phyloP scores from a whole-genome alignment of 1,139 yeast genomes.

The Protomyces lactucae-debilis region DNA sequence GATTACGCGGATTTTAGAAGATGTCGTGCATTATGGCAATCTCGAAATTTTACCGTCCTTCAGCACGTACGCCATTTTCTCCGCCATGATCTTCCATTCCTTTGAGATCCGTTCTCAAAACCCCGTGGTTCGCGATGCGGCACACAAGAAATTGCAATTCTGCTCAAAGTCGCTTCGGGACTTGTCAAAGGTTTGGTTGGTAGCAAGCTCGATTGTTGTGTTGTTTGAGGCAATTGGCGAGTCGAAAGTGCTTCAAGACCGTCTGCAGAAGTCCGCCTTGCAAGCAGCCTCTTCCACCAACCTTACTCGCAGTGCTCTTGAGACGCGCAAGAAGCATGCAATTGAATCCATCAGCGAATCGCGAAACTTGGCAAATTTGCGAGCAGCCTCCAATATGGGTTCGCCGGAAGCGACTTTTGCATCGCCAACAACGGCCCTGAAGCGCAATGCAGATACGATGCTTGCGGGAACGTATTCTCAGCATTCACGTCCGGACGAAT shows the following conservation, averaged over 20 bases:
- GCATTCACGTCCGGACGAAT: background rate
- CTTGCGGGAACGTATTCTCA: conserved; percentile 5
- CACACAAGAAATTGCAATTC: conserved; percentile 53
- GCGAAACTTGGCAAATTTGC: conserved; percentile 7
- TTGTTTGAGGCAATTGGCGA: conserved; percentile 37
- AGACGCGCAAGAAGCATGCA: conserved; percentile 25
- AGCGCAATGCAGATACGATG: conserved; percentile 10
- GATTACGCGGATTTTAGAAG: conserved; percentile 64
- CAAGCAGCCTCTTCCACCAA: conserved; percentile 34
- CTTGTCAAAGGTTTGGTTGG: conserved; percentile 47
- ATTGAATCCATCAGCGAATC: conserved; percentile 17
- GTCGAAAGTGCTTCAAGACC: conserved; percentile 33
- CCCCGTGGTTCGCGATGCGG: conserved; percentile 54
- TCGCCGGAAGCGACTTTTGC: background rate
- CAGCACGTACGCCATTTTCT: conserved; percentile 52
- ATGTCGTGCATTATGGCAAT: conserved; percentile 51
- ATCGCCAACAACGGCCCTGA: background rate
- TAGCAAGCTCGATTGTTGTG: conserved; percentile 41
- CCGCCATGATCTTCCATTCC: conserved; percentile 67
- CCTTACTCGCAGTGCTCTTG: conserved; percentile 20
- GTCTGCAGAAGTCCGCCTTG: conserved; percentile 36
- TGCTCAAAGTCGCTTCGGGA: conserved; percentile 53
- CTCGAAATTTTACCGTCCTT: conserved; percentile 55
- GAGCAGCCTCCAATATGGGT: conserved; percentile 4
- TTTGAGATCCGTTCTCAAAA: conserved; percentile 66